These are phyloP conservation scores for Suillus variegatus DNA, from an alignment of 768 basidiomycete genomes.

Conservation along the genomic window DNA sequence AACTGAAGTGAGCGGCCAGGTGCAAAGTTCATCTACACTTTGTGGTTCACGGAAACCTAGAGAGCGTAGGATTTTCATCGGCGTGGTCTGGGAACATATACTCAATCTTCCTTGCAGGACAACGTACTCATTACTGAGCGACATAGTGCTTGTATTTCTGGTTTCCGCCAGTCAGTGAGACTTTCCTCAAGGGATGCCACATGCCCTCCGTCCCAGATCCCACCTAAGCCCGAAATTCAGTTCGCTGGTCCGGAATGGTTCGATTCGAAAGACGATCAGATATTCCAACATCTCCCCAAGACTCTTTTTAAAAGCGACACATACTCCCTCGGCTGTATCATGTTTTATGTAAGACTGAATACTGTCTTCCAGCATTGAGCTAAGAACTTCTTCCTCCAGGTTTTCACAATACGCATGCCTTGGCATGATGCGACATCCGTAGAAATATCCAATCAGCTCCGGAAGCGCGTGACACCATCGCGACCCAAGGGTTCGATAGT, in stretches of 20 bases:
- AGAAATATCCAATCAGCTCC: not conserved
- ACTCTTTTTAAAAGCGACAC: not conserved
- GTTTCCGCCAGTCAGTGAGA: slow-evolving; percentile 2
- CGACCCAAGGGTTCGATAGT: not conserved
- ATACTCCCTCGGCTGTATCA: not conserved
- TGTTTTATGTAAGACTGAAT: not conserved
- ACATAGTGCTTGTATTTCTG: not conserved
- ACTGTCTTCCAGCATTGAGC: not conserved
- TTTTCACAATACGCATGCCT: not conserved
- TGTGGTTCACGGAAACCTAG: not conserved
- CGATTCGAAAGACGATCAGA: not conserved
- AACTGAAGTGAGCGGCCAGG: not conserved
- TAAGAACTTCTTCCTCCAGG: not conserved
- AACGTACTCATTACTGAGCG: slow-evolving; percentile 5
- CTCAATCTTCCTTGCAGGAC: not conserved
- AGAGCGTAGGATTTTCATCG: not conserved
- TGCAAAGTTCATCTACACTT: not conserved
- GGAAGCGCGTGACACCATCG: not conserved
- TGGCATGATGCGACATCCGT: not conserved
- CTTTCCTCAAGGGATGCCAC: not conserved
- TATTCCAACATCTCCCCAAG: not conserved
- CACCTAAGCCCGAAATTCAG: not conserved
- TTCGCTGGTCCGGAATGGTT: slow-evolving; percentile 2
- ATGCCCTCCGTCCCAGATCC: not conserved
- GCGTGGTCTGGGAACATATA: too few species aligned